Percentiles rank a stretch among this genome's conserved stretches.
Evolutionary conservation across 345 rosid genomes (phyloP).

Genomic region (Lumnitzera racemosa): DNA sequence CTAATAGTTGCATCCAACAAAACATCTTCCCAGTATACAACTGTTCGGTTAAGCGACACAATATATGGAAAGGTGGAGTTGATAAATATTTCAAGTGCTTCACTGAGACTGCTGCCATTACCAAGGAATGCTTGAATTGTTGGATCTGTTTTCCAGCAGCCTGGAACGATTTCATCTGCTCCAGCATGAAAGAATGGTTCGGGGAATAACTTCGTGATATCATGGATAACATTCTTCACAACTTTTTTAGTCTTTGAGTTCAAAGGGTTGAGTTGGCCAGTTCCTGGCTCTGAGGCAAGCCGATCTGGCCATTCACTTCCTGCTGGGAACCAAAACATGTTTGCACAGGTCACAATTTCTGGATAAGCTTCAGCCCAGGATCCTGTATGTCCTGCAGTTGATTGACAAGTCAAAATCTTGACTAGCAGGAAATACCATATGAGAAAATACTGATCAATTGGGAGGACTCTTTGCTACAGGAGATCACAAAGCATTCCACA

Average conservation of each 20-base stretch:
- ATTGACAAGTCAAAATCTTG: too few relatives aligned
- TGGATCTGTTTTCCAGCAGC: conserved; percentile 79
- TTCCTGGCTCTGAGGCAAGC: conserved; percentile 75
- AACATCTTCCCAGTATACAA: conserved; percentile 84
- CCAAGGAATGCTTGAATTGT: conserved; percentile 47
- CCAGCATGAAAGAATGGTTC: conserved; percentile 73
- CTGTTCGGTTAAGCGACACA: conserved; percentile 60
- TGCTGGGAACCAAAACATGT: conserved; percentile 87
- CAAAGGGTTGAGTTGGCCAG: conserved; percentile 87
- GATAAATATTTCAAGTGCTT: conserved; percentile 58
- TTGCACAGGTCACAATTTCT: conserved; percentile 68
- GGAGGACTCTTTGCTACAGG: too few relatives aligned
- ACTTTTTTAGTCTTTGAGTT: conserved; percentile 65
- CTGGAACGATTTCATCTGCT: conserved; percentile 66
- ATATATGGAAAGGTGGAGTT: conserved; percentile 55
- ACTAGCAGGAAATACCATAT: neutral
- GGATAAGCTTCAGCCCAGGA: conserved; percentile 89
- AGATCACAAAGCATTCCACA: too few relatives aligned
- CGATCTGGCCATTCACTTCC: conserved; percentile 44
- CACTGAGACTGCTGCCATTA: conserved; percentile 52
- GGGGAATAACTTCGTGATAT: conserved; percentile 43
- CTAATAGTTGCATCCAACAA: conserved; percentile 43
- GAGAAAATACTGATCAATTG: too few relatives aligned
- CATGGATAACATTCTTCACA: conserved; percentile 49
- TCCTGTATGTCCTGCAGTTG: conserved; percentile 52